Percentiles rank a stretch among this genome's conserved stretches.
Conservation (phyloP, 495 filamentous ascomycete species). For the Neurospora sublineolata region DNA sequence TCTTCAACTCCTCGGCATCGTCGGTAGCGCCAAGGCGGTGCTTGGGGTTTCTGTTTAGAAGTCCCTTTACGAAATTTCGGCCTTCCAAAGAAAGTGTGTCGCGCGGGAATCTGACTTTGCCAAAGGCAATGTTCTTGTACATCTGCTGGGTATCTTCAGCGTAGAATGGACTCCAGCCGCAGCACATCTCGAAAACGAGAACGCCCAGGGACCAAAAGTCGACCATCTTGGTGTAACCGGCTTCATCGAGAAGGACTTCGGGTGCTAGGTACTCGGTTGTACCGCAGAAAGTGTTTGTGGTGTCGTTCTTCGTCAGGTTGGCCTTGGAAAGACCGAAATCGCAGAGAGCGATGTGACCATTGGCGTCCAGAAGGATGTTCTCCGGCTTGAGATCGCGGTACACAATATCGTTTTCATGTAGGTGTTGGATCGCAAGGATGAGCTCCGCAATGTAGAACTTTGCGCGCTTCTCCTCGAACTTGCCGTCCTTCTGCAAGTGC, state of each 20-base stretch:
- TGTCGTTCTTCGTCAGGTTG: conserved; percentile 88
- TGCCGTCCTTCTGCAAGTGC: conserved; percentile 95
- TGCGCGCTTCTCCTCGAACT: conserved; percentile 86
- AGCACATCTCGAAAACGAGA: conserved; percentile 98
- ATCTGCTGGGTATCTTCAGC: conserved; percentile 98
- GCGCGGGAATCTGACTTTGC: conserved; percentile 91
- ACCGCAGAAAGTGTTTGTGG: conserved; percentile 97
- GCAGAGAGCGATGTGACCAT: conserved; percentile 89
- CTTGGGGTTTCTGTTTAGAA: conserved; percentile 93
- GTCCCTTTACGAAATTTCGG: conserved; percentile 92
- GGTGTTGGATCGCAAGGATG: conserved; percentile 87
- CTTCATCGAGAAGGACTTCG: conserved; percentile 88
- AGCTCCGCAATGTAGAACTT: conserved; percentile 99
- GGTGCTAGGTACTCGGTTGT: conserved; percentile 97
- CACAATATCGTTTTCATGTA: conserved; percentile 94
- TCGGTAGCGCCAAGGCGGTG: conserved; percentile 83
- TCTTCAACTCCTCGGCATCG: conserved; percentile 90
- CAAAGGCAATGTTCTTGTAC: conserved; percentile 99
- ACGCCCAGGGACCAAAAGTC: conserved; percentile 99
- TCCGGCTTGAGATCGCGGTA: conserved; percentile 97
- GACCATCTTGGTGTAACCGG: conserved; percentile 99
- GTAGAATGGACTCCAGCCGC: conserved; percentile 97
- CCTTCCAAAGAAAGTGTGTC: conserved; percentile 91
- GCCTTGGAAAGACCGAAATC: conserved; percentile 98
- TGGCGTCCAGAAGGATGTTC: conserved; percentile 86